A percentile compares a stretch with the other conserved stretches of the same genome.
These are phyloP conservation scores for Trichophyton simii DNA, from an alignment of 2,329 filamentous ascomycete species.

Conservation along the genomic window DNA sequence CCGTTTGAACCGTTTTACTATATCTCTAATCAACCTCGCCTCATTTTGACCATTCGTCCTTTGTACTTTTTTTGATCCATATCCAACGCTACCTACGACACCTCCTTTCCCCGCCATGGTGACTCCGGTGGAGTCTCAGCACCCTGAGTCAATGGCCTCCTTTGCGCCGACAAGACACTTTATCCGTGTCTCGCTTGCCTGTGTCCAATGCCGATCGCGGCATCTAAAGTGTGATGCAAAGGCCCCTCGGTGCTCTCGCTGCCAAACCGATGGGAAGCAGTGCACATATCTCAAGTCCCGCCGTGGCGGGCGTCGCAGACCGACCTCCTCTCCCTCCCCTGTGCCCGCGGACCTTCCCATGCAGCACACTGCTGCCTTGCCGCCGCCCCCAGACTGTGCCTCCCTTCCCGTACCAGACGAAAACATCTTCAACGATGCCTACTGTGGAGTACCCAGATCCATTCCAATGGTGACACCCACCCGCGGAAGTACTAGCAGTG, in stretches of 20 bases:
- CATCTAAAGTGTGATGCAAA: slow-evolving; percentile 39
- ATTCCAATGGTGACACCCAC: background rate
- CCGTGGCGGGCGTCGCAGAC: slow-evolving; percentile 27
- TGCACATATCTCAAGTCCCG: slow-evolving; percentile 40
- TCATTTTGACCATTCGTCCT: background rate
- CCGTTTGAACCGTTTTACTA: background rate
- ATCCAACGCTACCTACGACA: background rate
- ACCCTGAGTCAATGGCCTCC: background rate
- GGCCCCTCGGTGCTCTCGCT: slow-evolving; percentile 33
- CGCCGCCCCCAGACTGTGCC: background rate
- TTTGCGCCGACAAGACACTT: slow-evolving; percentile 1
- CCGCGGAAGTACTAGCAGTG: background rate
- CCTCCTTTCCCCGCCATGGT: background rate
- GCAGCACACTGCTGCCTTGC: background rate
- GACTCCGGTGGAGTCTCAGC: background rate
- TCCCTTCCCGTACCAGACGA: background rate
- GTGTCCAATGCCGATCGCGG: slow-evolving; percentile 25
- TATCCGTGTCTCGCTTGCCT: slow-evolving; percentile 14
- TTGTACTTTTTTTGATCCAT: too few relatives aligned
- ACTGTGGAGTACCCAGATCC: background rate
- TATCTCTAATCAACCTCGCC: background rate
- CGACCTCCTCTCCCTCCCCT: slow-evolving; percentile 12
- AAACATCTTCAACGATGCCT: background rate
- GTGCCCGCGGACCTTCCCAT: background rate
- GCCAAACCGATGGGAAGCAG: slow-evolving; percentile 30